phyloP scores from a whole-genome alignment of 768 basidiomycete genomes.

The Leucosporidium yakuticum region DNA sequence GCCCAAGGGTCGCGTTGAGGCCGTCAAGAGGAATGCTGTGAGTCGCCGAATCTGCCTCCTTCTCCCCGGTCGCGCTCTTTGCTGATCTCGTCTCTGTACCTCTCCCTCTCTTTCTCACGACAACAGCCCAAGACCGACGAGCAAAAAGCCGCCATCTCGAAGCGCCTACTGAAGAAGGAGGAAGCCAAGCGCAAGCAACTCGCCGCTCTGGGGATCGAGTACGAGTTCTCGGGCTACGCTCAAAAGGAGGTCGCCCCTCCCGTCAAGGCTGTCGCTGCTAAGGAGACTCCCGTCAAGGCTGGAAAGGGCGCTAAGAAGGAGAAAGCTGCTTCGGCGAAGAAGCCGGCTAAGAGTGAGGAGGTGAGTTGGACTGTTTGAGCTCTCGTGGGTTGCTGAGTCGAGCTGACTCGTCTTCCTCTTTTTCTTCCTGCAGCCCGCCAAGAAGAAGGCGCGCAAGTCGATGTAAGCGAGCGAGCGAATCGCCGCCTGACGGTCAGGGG shows the following conservation, averaged over 20 bases:
- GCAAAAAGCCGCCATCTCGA: slow-evolving; percentile 59
- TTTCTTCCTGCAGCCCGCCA: slow-evolving; percentile 8
- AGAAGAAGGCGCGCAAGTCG: slow-evolving; percentile 29
- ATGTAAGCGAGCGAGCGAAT: slow-evolving; percentile 1
- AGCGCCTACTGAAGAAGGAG: slow-evolving; percentile 69
- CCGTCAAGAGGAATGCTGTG: slow-evolving; percentile 78
- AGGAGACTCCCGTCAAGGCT: slow-evolving; percentile 17
- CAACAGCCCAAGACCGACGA: slow-evolving; percentile 65
- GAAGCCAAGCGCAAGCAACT: slow-evolving; percentile 70
- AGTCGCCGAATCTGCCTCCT: slow-evolving; percentile 6
- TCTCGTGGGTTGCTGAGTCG: too few relatives aligned
- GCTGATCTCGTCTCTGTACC: too few relatives aligned
- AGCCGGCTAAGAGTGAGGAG: slow-evolving; percentile 22
- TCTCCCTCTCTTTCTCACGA: not conserved
- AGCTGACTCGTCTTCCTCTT: not conserved
- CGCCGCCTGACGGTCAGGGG: too few relatives aligned
- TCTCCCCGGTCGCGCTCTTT: not conserved
- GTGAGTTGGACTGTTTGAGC: not conserved
- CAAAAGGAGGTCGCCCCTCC: slow-evolving; percentile 30
- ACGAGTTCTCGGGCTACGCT: slow-evolving; percentile 81
- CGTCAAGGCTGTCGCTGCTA: slow-evolving; percentile 5
- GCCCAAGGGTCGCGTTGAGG: slow-evolving; percentile 48
- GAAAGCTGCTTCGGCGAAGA: slow-evolving; percentile 19
- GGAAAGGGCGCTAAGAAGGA: slow-evolving; percentile 16
- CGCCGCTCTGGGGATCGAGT: slow-evolving; percentile 72